Percentiles rank a stretch among this genome's conserved stretches.
phyloP scores from a whole-genome alignment of 1,284 basidiomycete species.

The Cystobasidium sp. region DNA sequence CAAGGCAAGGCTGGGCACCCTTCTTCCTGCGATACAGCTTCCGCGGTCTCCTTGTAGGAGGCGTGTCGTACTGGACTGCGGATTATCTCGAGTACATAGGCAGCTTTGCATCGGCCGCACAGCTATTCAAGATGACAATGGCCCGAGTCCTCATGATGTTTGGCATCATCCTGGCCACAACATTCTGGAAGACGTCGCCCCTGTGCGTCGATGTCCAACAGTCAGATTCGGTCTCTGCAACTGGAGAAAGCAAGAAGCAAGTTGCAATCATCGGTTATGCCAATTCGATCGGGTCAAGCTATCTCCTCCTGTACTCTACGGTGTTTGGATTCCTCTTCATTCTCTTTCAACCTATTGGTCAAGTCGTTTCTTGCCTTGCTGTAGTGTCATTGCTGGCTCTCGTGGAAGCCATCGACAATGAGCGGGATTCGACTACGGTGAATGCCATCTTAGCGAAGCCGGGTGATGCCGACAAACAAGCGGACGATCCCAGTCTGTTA shows the following conservation, averaged over 20 bases:
- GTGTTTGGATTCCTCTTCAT: conserved; percentile 68
- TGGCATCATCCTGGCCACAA: conserved; percentile 64
- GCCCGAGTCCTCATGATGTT: conserved; percentile 66
- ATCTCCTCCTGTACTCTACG: conserved; percentile 77
- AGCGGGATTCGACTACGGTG: conserved; percentile 70
- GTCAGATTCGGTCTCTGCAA: conserved; percentile 53
- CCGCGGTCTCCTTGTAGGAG: conserved; percentile 64
- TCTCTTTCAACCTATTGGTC: conserved; percentile 77
- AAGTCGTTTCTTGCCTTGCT: conserved; percentile 71
- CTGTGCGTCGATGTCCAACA: conserved; percentile 70
- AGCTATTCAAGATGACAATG: conserved; percentile 65
- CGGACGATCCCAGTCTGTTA: not conserved
- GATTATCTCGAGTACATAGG: conserved; percentile 59
- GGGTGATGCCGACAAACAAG: not conserved
- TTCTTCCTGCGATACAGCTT: conserved; percentile 68
- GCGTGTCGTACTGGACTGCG: conserved; percentile 72
- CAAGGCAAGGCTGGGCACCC: conserved; percentile 72
- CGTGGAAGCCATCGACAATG: conserved; percentile 77
- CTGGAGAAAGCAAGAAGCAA: conserved; percentile 58
- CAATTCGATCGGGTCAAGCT: conserved; percentile 86
- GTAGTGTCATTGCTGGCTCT: conserved; percentile 70
- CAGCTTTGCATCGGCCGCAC: conserved; percentile 49
- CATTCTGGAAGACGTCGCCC: conserved; percentile 72
- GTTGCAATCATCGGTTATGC: conserved; percentile 82
- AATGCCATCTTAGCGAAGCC: conserved; percentile 16